Evolutionary conservation across 441 rosid genomes (phyloP), one percentile per base, ranked within the genome.

Genomic region (Jatropha podagrica): DNA sequence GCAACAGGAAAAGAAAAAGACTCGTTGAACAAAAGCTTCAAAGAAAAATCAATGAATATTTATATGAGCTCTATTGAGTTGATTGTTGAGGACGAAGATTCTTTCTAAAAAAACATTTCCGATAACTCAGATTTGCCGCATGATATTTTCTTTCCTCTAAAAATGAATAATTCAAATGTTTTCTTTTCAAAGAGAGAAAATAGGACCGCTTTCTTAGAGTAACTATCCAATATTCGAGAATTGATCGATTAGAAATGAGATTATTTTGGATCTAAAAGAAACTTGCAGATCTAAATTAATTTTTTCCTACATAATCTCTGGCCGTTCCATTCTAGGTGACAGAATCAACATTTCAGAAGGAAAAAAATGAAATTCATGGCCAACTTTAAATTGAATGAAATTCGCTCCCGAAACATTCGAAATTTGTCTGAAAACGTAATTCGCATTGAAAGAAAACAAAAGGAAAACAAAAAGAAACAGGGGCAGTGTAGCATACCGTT

Each of bases 181-280:
- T 73, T 74, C 12, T 12, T 56, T 72, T 52, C 6, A 17, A 42
- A 77, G 77, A 68, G 46, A 65, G 7, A 77, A 27, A 37, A 75
- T 49, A 61, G 76, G 74, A 41, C 6, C 55, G 69, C 54, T 68
- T 55, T 58, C 18, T 41, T 54, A n/a, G 54, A 69, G 7, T 23
- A 15, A 56, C 15, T 32, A 32, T 32, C 48, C 48, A 6, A 44
- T 7, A 44, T 44, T 11, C 80, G 54, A 11, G 83, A 83, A 80
- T 20, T 7, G 8, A 69, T 81, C 86, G 70, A 80, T 70, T 59
- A n/a, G 8, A 27, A 58, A 64, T 44, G 66, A 66, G 75, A 60
- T 58, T 65, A 67, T 73, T 17, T 48, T 58, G 85, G 85, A 84
- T 79, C 81, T 69, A 44, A 44, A 44, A n/a, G 27, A 14, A n/a